Evolutionary conservation across 75 land plant species (phyloP), one percentile per base, ranked within the genome.

Genomic region (Picea sitchensis): DNA sequence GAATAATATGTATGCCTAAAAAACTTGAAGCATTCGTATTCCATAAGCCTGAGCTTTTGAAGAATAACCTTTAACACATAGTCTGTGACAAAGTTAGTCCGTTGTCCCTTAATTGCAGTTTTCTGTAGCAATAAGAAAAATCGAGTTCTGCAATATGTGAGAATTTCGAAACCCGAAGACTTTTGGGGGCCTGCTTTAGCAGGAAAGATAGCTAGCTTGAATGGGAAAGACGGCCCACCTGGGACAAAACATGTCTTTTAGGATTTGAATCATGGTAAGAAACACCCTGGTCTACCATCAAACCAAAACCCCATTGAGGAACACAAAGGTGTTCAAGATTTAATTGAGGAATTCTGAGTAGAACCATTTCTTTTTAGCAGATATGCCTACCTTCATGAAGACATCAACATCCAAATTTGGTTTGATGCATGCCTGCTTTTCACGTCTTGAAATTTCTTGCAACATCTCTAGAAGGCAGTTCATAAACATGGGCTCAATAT

Each of bases 361-460:
- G 34, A 71, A 71, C 17, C 51, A 71, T 0, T n/a, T 13, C 74
- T 41, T 26, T 38, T 21, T 8, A 4, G 21, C n/a, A 41, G 26
- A 71, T 9, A 38, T 71, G 11, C 47, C 14, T 26, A 84, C 88
- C 80, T 87, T 87, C 88, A 88, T 83, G 65, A 77, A 87, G 17
- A 83, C 21, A 44, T 88, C 90, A 38, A 86, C 65, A 73, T 83
- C 83, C 21, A 76, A 78, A 74, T 88, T 89, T n/a, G 90, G 90
- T 67, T 79, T 76, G 61, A 88, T 87, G 5, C 89, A 80, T 57
- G 79, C 86, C 47, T 80, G 76, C 83, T 83, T 88, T 65, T 88
- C 90, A 69, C 90, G 78, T 71, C 81, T 78, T 17, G 81, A 54
- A 17, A 88, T 65, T 76, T 88, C 90, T 57, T 68, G 61, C 58